These are phyloP conservation scores for Truncatella angustata DNA, from an alignment of 2,329 filamentous ascomycete species.

Conservation along the genomic window DNA sequence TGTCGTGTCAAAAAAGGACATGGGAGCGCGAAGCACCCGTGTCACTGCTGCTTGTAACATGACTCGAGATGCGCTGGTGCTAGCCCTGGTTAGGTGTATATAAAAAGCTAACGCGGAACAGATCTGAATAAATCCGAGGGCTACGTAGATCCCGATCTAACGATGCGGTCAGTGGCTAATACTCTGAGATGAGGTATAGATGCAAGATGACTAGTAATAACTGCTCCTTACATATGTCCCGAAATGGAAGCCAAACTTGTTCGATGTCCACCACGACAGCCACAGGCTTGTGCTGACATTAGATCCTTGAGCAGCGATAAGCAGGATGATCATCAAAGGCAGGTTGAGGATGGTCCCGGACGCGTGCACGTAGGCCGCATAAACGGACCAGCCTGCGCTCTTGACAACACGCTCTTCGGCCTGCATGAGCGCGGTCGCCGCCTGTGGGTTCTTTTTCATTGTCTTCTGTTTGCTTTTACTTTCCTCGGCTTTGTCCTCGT, in stretches of 20 bases:
- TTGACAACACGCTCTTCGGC: constrained; percentile 64
- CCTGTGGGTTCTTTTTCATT: constrained; percentile 54
- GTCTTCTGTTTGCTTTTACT: constrained; percentile 46
- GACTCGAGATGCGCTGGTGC: constrained; percentile 76
- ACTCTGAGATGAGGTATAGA: too few relatives aligned
- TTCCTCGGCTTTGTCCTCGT: constrained; percentile 51
- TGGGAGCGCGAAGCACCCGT: constrained; percentile 69
- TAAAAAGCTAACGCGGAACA: constrained; percentile 79
- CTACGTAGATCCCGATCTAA: constrained; percentile 71
- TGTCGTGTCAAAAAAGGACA: constrained; percentile 96
- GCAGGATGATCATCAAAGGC: constrained; percentile 58
- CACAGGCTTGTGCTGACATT: constrained; percentile 89
- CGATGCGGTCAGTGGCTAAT: too few relatives aligned
- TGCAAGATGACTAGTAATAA: too few relatives aligned
- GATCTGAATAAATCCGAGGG: constrained; percentile 68
- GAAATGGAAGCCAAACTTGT: constrained; percentile 66
- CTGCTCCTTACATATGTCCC: too few relatives aligned
- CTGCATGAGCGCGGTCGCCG: constrained; percentile 68
- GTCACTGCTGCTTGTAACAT: constrained; percentile 81
- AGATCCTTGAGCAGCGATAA: constrained; percentile 73
- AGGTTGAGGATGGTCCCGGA: constrained; percentile 71
- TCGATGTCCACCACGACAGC: constrained; percentile 90
- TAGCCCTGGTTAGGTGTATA: constrained; percentile 71
- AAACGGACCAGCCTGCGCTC: constrained; percentile 78
- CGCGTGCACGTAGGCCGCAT: constrained; percentile 72